Percentiles rank a stretch among this genome's conserved stretches.
Conservation (phyloP, 305 asterid species). For the Solanum hybrid region DNA sequence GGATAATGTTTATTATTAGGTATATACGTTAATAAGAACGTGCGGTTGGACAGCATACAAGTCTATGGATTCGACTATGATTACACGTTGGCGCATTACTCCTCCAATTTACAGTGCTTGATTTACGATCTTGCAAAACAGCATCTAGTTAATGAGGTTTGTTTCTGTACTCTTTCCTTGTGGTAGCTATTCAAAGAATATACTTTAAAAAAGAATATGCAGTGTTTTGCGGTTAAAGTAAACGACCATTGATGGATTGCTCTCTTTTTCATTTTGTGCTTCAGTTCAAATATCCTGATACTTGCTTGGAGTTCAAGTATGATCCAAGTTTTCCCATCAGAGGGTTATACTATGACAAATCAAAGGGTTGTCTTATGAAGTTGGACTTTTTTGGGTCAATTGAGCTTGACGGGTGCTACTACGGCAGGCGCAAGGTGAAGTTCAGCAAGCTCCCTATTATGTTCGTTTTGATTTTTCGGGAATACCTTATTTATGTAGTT, state of each 20-base stretch:
- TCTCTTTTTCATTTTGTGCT: constrained; percentile 11
- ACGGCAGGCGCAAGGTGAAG: constrained; percentile 84
- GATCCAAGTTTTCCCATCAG: constrained; percentile 87
- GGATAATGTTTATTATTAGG: constrained; percentile 40
- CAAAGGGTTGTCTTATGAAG: constrained; percentile 84
- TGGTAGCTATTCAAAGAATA: neutral
- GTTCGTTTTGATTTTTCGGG: constrained; percentile 1
- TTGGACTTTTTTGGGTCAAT: constrained; percentile 95
- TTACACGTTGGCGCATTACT: constrained; percentile 94
- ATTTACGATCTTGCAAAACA: constrained; percentile 88
- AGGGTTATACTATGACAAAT: constrained; percentile 88
- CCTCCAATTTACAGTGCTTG: constrained; percentile 70
- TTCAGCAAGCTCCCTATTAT: neutral
- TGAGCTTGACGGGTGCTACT: constrained; percentile 94
- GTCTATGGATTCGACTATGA: constrained; percentile 96
- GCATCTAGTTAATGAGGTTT: constrained; percentile 85
- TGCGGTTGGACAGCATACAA: constrained; percentile 80
- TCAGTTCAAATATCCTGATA: constrained; percentile 87
- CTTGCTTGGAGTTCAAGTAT: constrained; percentile 69
- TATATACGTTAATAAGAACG: constrained; percentile 72
- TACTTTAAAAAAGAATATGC: neutral
- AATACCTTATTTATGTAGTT: neutral
- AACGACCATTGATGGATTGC: neutral
- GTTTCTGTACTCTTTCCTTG: constrained; percentile 10
- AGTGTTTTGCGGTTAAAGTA: neutral